Base-by-base conservation (phyloP, 2,329 filamentous ascomycete species). In the Claviceps sorghi region DNA sequence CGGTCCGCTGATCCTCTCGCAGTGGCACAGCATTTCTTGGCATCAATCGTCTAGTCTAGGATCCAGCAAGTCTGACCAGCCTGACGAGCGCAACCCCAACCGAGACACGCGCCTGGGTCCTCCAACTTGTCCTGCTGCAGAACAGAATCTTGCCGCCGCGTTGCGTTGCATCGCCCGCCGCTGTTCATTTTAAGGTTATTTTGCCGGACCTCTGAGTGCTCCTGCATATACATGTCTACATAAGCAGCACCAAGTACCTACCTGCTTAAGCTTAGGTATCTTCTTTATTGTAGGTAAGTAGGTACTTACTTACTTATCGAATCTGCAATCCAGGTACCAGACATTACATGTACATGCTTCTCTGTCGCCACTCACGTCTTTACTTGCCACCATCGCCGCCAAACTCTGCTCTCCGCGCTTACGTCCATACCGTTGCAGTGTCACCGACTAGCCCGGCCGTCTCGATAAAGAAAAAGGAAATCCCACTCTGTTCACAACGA, bases 121-220 rank as follows among this genome's bases (percentile, higher is more conserved):
- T 26, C 26, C 19, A 4, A 22, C 41, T 43, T 22, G 19, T 43
- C 19, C 9, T 21, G 15, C 38, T 41, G 38, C 38, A 41, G n/a
- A n/a, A n/a, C n/a, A n/a, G n/a, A n/a, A n/a, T n/a, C n/a, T n/a
- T n/a, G n/a, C n/a, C n/a, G n/a, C n/a, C n/a, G n/a, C n/a, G n/a
- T n/a, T n/a, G n/a, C n/a, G n/a, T n/a, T n/a, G n/a, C n/a, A n/a
- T n/a, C n/a, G n/a, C n/a, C n/a, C n/a, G n/a, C n/a, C n/a, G n/a
- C 50, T 38, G 40, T 21, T 21, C 26, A 15, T 50, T 55, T 56
- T 56, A 55, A 56, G 55, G 51, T 56, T 56, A 53, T 47, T 55
- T 49, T 26, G 42, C 43, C 49, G 36, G 21, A 21, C 19, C 17
- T 26, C 36, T 44, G 44, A 47, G 45, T 41, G 32, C 36, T n/a